Evolutionary conservation across 768 basidiomycete species (phyloP), one percentile per base, ranked within the genome.

Genomic region (Butyriboletus loyo): DNA sequence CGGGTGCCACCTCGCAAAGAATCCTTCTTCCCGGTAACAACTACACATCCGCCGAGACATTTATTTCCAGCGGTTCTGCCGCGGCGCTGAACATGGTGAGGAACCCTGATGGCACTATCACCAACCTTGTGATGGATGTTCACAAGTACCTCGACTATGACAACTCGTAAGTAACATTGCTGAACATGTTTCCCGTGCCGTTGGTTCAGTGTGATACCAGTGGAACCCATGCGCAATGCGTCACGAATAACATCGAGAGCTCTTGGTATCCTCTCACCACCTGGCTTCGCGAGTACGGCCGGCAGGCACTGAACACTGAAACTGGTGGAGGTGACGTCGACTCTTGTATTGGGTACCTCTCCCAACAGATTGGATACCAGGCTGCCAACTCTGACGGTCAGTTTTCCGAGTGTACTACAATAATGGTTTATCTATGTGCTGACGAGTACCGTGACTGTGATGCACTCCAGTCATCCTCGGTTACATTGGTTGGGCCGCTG

Each of bases 91-190:
- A 55, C 55, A 71, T 59, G 38, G 75, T 82, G 34, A 71, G 43
- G 6, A 80, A 80, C 56, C 75, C 72, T 28, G 78, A 81, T 54
- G 76, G 78, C 6, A 72, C 66, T 21, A 71, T 50, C 14, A 74
- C 66, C 22, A 72, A 73, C 59, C 73, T 84, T 37, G 67, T 85
- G 52, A 77, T 85, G 58, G 84, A 85, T 58, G 81, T 83, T 3
- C 83, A 85, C 73, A 79, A 81, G 61, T 84, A 84, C 67, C 75
- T 81, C 43, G 83, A 85, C 64, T 69, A 58, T 15, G 80, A 83
- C 58, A 78, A 76, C 61, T 79, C 74, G 50, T 77, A 61, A 66
- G 74, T 51, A 24, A 51, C 31, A 62, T 61, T 44, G 19, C 22
- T 3, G 2, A 44, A 31, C 46, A 22, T 8, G 34, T 24, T 42